Evolutionary conservation across 2,329 filamentous ascomycete genomes (phyloP).

Genomic region (Sclerotinia nivalis): DNA sequence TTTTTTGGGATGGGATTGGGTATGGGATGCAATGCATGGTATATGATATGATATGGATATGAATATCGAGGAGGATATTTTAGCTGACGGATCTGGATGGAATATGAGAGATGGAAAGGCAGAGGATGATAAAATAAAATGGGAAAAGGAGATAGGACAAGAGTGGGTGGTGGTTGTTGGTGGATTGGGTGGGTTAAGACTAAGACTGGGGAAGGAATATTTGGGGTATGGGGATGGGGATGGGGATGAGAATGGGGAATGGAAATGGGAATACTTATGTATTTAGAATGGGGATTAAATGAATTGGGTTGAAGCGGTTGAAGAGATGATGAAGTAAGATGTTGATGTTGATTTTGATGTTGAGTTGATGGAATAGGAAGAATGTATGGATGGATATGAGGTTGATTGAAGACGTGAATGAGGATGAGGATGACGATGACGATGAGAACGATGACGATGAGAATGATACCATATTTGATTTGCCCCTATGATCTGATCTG

Average conservation of each 20-base stretch:
- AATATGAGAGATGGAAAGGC: not conserved
- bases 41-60: conserved; percentile 5
- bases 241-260: not conserved
- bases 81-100: not conserved
- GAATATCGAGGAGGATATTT: not conserved
- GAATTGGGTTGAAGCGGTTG: not conserved
- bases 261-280: not conserved
- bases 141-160: not conserved
- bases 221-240: not conserved
- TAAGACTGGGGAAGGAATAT: not conserved
- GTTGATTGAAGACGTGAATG: not conserved
- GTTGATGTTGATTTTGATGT: not conserved
- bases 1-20: not conserved
- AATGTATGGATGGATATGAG: not conserved
- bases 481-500: not conserved
- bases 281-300: conserved; percentile 11
- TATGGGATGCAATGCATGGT: conserved; percentile 1
- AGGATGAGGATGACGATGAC: not conserved
- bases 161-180: not conserved
- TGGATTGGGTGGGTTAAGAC: not conserved
- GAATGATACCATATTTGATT: conserved; percentile 13
- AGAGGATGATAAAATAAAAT: not conserved
- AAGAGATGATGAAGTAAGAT: too few relatives aligned
- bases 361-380: not conserved
- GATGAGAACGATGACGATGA: not conserved